Evolutionary conservation across 1,284 basidiomycete genomes (phyloP), one percentile per base, ranked within the genome.

Genomic region (Puccinia sorghi): DNA sequence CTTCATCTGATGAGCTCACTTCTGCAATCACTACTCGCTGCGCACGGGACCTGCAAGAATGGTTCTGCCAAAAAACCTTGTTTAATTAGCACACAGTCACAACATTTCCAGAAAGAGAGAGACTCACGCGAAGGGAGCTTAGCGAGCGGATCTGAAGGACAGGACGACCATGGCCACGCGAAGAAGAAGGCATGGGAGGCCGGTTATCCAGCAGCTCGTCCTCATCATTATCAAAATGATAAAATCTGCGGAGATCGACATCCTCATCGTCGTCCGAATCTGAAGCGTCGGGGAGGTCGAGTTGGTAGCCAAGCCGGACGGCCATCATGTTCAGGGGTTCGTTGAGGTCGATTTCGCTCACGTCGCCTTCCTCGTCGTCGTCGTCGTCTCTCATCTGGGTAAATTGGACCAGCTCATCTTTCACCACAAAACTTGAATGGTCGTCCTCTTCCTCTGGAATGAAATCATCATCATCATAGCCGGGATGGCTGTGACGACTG

Each of bases 281-380:
- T 7, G 43, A 48, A 12, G 17, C 56, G 13, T 59, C 72, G 41
- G 56, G n/a, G 1, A 73, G n/a, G 8, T 67, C 41, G n/a, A 54
- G 32, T 69, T 76, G 73, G 41, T 76, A 76, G 12, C 73, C 73
- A 15, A 76, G 63, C 11, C 73, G 61, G 20, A 67, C 54, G 15
- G 73, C 73, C 50, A 76, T 54, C 48, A 39, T 57, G 52, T 67
- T 52, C 32, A 76, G n/a, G 8, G 73, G 59, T 27, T 76, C 73
- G 20, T 66, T 52, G 12, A 76, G 20, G n/a, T 76, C 73, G 27
- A 76, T 76, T 56, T 76, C 73, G 54, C 73, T 76, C 8, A 52
- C 2, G 0, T 13, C 17, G 11, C 69, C 73, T 2, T 22, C 48
- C 0, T 25, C 48, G 0, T 52, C 59, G 3, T 46, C 43, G 2